Evolutionary conservation across 257 asterid genomes (phyloP).

Genomic region (Nicotiana undulata): DNA sequence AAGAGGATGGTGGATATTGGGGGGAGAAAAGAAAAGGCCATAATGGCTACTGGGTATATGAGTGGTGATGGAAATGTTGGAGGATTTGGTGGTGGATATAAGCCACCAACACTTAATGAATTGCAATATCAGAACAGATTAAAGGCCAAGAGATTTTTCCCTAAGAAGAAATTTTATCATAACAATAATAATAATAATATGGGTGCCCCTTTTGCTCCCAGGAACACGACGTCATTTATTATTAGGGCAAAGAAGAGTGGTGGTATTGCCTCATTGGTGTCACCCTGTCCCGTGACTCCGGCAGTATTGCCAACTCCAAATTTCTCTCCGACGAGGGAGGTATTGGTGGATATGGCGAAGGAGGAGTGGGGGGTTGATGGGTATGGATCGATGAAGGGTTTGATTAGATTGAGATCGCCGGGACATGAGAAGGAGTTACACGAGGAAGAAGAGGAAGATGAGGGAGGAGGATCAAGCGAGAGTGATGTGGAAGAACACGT

Average conservation of each 20-base stretch:
- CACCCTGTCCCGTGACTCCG: constrained; percentile 71
- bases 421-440: constrained; percentile 44
- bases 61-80: constrained; percentile 23
- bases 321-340: constrained; percentile 80
- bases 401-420: constrained; percentile 66
- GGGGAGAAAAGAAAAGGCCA: constrained; percentile 40
- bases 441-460: constrained; percentile 60
- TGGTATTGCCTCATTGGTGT: constrained; percentile 67
- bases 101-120: constrained; percentile 56
- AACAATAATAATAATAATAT: constrained; percentile 23
- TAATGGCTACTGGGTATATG: constrained; percentile 15
- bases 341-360: constrained; percentile 70
- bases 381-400: constrained; percentile 77
- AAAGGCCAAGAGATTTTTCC: constrained; percentile 47
- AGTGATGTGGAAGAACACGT: constrained; percentile 79
- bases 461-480: constrained; percentile 64
- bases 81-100: constrained; percentile 41
- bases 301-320: constrained; percentile 67
- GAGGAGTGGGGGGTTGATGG: constrained; percentile 96
- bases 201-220: constrained; percentile 57
- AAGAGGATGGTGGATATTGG: constrained; percentile 24
- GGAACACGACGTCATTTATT: constrained; percentile 56
- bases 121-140: constrained; percentile 61
- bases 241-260: constrained; percentile 76
- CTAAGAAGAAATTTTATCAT: constrained; percentile 42